Base-by-base conservation (phyloP, 1,139 yeast genomes). In the Citeromyces hawaiiensis region DNA sequence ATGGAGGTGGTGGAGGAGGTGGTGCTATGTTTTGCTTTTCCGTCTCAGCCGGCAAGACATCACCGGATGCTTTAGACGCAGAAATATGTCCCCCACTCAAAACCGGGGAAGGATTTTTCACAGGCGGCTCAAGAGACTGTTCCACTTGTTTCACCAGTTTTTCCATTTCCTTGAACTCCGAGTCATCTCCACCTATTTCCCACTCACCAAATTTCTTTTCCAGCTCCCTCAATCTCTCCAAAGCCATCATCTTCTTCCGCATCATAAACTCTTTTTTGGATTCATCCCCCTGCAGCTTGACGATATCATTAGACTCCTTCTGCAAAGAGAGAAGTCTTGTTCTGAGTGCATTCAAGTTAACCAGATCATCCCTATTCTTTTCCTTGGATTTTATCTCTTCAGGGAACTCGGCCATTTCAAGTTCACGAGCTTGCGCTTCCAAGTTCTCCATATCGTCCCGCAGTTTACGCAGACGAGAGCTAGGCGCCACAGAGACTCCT, bases 401-500 rank as follows among this genome's bases (percentile, higher is more conserved):
- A 18, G 43, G 35, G 51, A 86, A 86, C 48, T 86, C 88, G 17
- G 86, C 80, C 75, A 77, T 79, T 56, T 88, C 97, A 46, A 88
- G 68, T 65, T 80, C 80, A 29, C 38, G 38, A 27, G 44, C 42
- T 40, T 55, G 55, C 41, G 72, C 70, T 51, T 86, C 96, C 40
- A 91, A 68, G 45, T 75, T 80, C 41, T 85, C 95, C 94, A 87
- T 83, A 54, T 81, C 76, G 48, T 80, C 86, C 44, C 96, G 70
- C 45, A 88, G 66, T 38, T 76, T 79, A 45, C 93, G 70, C 40
- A 88, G 61, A 48, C 93, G 65, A 5, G 82, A 71, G 50, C 82
- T 81, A 8, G 96, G 94, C 53, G 83, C 95, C 32, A 78, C 71
- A 34, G 62, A 68, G 9, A 48, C 46, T 6, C 78, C 81, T 48